Percentiles rank a stretch among this genome's conserved stretches.
These are phyloP conservation scores for Crepidotus variabilis DNA, from an alignment of 768 basidiomycete genomes.

Conservation along the genomic window DNA sequence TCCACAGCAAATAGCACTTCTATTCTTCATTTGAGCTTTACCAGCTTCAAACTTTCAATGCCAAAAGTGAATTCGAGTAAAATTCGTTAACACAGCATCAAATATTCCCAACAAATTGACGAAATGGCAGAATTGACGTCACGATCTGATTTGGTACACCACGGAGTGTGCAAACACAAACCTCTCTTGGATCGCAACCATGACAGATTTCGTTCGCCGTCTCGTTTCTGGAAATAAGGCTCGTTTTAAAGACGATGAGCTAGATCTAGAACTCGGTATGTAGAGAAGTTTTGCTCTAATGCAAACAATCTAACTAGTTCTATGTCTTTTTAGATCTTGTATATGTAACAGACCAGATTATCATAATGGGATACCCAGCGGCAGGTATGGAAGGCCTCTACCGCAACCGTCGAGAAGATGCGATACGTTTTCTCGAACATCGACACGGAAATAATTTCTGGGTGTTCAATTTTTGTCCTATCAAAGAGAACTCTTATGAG, in stretches of 20 bases:
- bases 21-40: too few species aligned
- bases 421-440: constrained; percentile 67
- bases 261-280: constrained; percentile 70
- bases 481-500: constrained; percentile 78
- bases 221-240: constrained; percentile 83
- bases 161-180: too few species aligned
- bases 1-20: too few species aligned
- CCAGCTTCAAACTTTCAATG: too few species aligned
- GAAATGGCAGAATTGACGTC: too few species aligned
- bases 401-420: constrained; percentile 74
- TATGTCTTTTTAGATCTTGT: constrained; percentile 40
- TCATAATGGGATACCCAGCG: constrained; percentile 86
- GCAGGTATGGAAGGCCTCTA: constrained; percentile 75
- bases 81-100: too few species aligned
- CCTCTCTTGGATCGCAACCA: constrained; percentile 16
- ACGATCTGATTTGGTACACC: too few species aligned
- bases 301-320: not conserved
- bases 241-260: constrained; percentile 63
- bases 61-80: too few species aligned
- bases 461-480: constrained; percentile 88
- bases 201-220: constrained; percentile 66
- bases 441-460: constrained; percentile 76
- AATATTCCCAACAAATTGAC: too few species aligned
- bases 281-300: not conserved
- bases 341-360: constrained; percentile 70